Evolutionary conservation across 805 yeast species (phyloP).

Genomic region (Hanseniaspora thailandica): DNA sequence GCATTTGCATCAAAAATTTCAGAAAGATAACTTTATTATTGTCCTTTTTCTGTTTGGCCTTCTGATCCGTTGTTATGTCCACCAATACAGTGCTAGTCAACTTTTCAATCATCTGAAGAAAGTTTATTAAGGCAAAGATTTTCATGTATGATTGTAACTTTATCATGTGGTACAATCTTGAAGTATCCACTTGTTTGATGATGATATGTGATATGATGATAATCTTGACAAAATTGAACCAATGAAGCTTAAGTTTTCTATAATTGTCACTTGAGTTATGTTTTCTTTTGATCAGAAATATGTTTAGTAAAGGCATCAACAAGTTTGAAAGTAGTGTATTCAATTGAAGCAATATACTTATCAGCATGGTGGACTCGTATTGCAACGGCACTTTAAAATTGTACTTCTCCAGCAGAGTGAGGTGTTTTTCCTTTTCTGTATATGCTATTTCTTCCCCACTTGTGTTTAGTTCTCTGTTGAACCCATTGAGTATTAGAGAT

Average conservation of each 20-base stretch:
- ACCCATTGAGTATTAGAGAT: not conserved
- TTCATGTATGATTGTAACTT: slow-evolving; percentile 13
- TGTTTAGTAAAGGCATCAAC: not conserved
- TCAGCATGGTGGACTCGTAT: slow-evolving; percentile 6
- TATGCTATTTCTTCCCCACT: not conserved
- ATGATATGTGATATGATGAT: slow-evolving; percentile 4
- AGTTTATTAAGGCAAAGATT: slow-evolving; percentile 12
- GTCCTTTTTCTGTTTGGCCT: not conserved
- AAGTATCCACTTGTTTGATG: slow-evolving; percentile 7
- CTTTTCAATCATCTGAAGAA: slow-evolving; percentile 12
- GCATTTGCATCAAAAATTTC: not conserved
- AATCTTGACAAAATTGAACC: not conserved
- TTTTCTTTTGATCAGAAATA: not conserved
- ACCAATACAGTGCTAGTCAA: slow-evolving; percentile 4
- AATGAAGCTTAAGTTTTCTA: not conserved
- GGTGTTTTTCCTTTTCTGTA: not conserved
- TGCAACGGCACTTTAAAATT: not conserved
- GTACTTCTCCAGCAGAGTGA: not conserved
- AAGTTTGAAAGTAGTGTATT: slow-evolving; percentile 1
- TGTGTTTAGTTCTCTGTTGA: not conserved
- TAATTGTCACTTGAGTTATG: not conserved
- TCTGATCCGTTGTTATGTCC: not conserved
- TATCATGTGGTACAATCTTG: slow-evolving; percentile 10
- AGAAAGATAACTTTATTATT: not conserved
- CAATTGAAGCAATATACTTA: slow-evolving; percentile 1